Percentiles rank a stretch among this genome's conserved stretches.
These are phyloP conservation scores for Rhynchosporium agropyri DNA, from an alignment of 2,329 filamentous ascomycete species.

Conservation along the genomic window DNA sequence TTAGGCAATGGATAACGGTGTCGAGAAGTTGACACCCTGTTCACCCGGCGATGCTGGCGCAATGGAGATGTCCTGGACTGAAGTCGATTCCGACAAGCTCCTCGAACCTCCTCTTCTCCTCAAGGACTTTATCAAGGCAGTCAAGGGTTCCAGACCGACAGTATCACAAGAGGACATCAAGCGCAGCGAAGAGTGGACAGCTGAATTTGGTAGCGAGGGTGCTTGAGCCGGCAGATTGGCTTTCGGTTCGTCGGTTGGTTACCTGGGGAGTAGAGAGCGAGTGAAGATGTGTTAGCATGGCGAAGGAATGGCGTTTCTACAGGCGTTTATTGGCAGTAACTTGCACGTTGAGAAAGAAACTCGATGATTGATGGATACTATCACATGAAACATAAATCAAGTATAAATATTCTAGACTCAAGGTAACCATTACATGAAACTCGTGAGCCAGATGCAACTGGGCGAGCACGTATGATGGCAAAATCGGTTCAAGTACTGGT, in stretches of 20 bases:
- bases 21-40: conserved; percentile 79
- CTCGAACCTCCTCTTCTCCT: conserved; percentile 83
- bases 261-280: background rate
- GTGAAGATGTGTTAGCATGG: conserved; percentile 29
- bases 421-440: background rate
- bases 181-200: conserved; percentile 88
- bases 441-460: too few species aligned
- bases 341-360: conserved; percentile 11
- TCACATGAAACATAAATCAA: conserved; percentile 21
- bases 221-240: conserved; percentile 31
- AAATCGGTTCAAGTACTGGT: too few species aligned
- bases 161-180: conserved; percentile 85
- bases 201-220: conserved; percentile 94
- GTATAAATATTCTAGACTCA: conserved; percentile 4
- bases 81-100: conserved; percentile 80
- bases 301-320: conserved; percentile 29
- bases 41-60: conserved; percentile 87
- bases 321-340: conserved; percentile 26
- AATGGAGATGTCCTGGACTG: conserved; percentile 91
- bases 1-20: conserved; percentile 70
- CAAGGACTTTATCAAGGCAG: conserved; percentile 92
- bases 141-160: conserved; percentile 85
- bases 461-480: too few species aligned
- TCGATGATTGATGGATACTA: conserved; percentile 19
- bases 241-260: background rate